phyloP scores from a whole-genome alignment of 495 filamentous ascomycete species.

The Talaromyces borbonicus region DNA sequence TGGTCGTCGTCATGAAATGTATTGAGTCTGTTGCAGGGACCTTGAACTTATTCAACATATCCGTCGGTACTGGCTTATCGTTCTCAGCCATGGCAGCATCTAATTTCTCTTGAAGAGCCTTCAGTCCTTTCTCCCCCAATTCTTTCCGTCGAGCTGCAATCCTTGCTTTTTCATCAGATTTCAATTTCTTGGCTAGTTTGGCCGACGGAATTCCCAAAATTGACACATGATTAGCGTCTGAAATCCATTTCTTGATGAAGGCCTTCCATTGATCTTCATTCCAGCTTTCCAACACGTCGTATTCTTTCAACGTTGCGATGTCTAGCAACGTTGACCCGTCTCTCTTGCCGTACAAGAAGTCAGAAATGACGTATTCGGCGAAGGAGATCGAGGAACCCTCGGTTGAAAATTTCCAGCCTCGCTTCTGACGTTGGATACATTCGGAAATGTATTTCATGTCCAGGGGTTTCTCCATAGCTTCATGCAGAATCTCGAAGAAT shows the following conservation, averaged over 20 bases:
- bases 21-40: conserved; percentile 81
- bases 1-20: conserved; percentile 84
- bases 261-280: conserved; percentile 69
- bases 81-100: conserved; percentile 73
- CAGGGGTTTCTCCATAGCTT: conserved; percentile 66
- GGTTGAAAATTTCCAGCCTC: conserved; percentile 67
- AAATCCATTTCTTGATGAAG: conserved; percentile 75
- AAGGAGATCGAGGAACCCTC: conserved; percentile 69
- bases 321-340: conserved; percentile 72
- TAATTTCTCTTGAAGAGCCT: conserved; percentile 62
- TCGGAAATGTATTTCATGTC: conserved; percentile 85
- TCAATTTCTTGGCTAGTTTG: conserved; percentile 59
- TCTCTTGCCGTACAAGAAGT: conserved; percentile 82
- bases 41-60: conserved; percentile 65
- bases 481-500: conserved; percentile 72
- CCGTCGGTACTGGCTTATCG: conserved; percentile 66
- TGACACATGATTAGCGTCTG: conserved; percentile 76
- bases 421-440: conserved; percentile 66
- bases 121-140: conserved; percentile 56
- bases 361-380: conserved; percentile 71
- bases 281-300: conserved; percentile 72
- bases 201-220: conserved; percentile 77
- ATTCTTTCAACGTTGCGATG: conserved; percentile 57
- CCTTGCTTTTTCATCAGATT: conserved; percentile 55
- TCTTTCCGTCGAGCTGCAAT: conserved; percentile 46